Percentiles rank a stretch among this genome's conserved stretches.
Conservation (phyloP, 768 basidiomycete genomes). For the Lyophyllum decastes region DNA sequence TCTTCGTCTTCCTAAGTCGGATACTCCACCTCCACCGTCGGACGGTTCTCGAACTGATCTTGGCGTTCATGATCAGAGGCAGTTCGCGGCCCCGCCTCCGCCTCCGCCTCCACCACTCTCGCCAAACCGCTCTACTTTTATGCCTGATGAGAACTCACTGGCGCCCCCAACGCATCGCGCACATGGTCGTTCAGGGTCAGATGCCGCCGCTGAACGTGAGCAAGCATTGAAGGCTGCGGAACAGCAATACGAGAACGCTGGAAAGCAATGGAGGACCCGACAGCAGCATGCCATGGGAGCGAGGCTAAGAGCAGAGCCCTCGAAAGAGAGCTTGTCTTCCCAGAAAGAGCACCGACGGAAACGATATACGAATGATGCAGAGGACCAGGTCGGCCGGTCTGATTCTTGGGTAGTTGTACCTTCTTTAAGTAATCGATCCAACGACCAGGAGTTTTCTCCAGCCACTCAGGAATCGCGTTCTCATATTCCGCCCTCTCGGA, state of each 20-base stretch:
- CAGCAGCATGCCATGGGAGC: conserved; percentile 25
- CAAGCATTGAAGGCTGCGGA: conserved; percentile 40
- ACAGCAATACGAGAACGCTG: conserved; percentile 29
- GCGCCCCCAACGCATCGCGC: conserved; percentile 30
- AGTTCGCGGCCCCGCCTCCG: conserved; percentile 29
- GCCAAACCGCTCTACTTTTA: conserved; percentile 42
- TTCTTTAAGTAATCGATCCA: conserved; percentile 26
- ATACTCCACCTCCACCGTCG: conserved; percentile 35
- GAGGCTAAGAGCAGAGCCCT: conserved; percentile 30
- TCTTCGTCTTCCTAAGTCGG: conserved; percentile 26
- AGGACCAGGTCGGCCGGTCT: conserved; percentile 22
- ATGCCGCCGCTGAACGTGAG: conserved; percentile 53
- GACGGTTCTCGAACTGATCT: conserved; percentile 17
- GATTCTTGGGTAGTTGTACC: conserved; percentile 32
- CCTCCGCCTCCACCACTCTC: conserved; percentile 48
- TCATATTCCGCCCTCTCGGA: conserved; percentile 20
- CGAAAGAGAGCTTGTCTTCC: conserved; percentile 30
- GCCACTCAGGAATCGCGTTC: conserved; percentile 22
- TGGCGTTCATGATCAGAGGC: conserved; percentile 4
- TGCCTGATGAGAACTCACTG: conserved; percentile 38
- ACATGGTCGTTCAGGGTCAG: conserved; percentile 51
- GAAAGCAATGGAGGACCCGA: conserved; percentile 31
- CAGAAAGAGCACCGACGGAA: conserved; percentile 24
- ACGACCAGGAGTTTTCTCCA: conserved; percentile 30
- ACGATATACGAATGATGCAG: conserved; percentile 23